Percentiles rank a stretch among this genome's conserved stretches.
These are phyloP conservation scores for Kwoniella dendrophila DNA, from an alignment of 768 basidiomycete genomes.

Conservation along the genomic window DNA sequence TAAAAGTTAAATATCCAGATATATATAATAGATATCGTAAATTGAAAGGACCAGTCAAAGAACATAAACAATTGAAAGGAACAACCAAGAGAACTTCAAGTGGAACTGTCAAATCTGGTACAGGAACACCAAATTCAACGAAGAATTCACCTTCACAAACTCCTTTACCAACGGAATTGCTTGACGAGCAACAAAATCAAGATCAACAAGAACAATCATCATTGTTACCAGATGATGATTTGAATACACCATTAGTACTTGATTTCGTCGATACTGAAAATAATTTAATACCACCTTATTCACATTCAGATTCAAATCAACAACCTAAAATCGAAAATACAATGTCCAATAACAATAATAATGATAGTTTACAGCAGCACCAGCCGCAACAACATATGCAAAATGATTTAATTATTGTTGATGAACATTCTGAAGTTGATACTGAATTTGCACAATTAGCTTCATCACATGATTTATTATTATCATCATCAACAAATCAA, in stretches of 20 bases:
- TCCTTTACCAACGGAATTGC: not conserved
- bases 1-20: constrained; percentile 50
- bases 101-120: constrained; percentile 13
- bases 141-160: not conserved
- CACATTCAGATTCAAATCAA: too few species aligned
- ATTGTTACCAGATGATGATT: too few species aligned
- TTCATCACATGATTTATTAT: constrained; percentile 10
- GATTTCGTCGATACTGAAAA: too few species aligned
- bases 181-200: too few species aligned
- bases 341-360: too few species aligned
- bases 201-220: too few species aligned
- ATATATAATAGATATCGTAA: constrained; percentile 51
- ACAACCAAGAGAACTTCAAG: constrained; percentile 15
- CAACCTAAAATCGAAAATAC: too few species aligned
- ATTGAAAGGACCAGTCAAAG: constrained; percentile 44
- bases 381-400: not conserved
- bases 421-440: constrained; percentile 8
- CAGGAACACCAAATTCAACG: not conserved
- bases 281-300: not conserved
- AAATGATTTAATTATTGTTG: not conserved
- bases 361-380: not conserved
- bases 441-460: constrained; percentile 4
- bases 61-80: constrained; percentile 14
- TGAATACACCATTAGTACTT: too few species aligned
- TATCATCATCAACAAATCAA: not conserved